Conservation (phyloP, 2,329 filamentous ascomycete genomes). For the Botrytis fragariae region DNA sequence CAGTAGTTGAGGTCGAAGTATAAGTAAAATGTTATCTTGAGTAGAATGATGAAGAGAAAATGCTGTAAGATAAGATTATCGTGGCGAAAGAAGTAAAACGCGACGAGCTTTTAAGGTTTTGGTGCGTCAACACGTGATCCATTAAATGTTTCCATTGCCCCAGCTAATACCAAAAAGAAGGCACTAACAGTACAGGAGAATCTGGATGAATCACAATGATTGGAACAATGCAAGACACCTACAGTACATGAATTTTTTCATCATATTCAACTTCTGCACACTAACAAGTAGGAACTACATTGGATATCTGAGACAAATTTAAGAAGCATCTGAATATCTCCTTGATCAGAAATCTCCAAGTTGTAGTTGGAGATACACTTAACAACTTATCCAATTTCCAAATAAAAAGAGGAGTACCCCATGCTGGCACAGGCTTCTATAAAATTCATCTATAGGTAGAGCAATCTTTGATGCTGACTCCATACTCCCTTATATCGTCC, state of each 20-base stretch:
- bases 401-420: background rate
- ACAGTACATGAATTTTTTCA: background rate
- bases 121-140: background rate
- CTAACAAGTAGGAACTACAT: background rate
- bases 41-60: background rate
- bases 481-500: background rate
- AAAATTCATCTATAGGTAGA: background rate
- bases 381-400: background rate
- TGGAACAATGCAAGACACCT: background rate
- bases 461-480: too few relatives aligned
- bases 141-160: background rate
- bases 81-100: background rate
- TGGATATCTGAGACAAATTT: background rate
- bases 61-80: background rate
- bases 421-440: background rate
- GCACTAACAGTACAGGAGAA: background rate
- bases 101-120: background rate
- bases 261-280: background rate
- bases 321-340: background rate
- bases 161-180: background rate
- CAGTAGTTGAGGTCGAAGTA: background rate
- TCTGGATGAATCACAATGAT: background rate
- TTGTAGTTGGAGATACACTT: background rate
- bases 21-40: background rate
- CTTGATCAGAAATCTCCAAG: background rate